phyloP scores from a whole-genome alignment of 2,329 filamentous ascomycete genomes.

The Epichloe coenophiala region DNA sequence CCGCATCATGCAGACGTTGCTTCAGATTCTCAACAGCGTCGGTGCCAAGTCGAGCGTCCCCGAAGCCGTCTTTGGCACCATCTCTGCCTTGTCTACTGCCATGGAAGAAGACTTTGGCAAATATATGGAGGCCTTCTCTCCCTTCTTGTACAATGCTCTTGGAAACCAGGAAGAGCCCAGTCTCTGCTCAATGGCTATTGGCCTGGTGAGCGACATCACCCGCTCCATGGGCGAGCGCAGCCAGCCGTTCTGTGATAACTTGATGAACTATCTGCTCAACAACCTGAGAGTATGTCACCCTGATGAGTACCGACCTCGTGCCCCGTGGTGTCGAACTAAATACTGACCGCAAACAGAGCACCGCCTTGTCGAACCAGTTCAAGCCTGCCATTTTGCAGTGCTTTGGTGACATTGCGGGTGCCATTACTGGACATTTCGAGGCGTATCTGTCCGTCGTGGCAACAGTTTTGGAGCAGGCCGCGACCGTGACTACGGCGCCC shows the following conservation, averaged over 20 bases:
- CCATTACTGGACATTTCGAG: slow-evolving; percentile 85
- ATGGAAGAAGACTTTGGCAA: slow-evolving; percentile 87
- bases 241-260: slow-evolving; percentile 89
- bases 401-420: slow-evolving; percentile 93
- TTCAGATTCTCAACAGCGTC: slow-evolving; percentile 66
- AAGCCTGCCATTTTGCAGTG: slow-evolving; percentile 97
- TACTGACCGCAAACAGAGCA: slow-evolving; percentile 41
- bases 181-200: slow-evolving; percentile 93
- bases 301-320: neutral
- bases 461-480: slow-evolving; percentile 86
- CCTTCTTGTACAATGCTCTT: slow-evolving; percentile 86
- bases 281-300: slow-evolving; percentile 58
- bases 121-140: slow-evolving; percentile 93
- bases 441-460: slow-evolving; percentile 86
- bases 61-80: slow-evolving; percentile 82
- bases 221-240: slow-evolving; percentile 80
- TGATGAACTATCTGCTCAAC: slow-evolving; percentile 96
- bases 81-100: slow-evolving; percentile 82
- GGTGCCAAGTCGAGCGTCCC: slow-evolving; percentile 85
- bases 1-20: slow-evolving; percentile 79
- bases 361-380: slow-evolving; percentile 83
- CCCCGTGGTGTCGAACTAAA: neutral
- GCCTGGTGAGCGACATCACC: slow-evolving; percentile 90
- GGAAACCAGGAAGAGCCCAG: slow-evolving; percentile 91
- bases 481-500: slow-evolving; percentile 61